A percentile compares a stretch with the other conserved stretches of the same genome.
Conservation (phyloP, 2,329 filamentous ascomycete species). For the Colletotrichum sp. region DNA sequence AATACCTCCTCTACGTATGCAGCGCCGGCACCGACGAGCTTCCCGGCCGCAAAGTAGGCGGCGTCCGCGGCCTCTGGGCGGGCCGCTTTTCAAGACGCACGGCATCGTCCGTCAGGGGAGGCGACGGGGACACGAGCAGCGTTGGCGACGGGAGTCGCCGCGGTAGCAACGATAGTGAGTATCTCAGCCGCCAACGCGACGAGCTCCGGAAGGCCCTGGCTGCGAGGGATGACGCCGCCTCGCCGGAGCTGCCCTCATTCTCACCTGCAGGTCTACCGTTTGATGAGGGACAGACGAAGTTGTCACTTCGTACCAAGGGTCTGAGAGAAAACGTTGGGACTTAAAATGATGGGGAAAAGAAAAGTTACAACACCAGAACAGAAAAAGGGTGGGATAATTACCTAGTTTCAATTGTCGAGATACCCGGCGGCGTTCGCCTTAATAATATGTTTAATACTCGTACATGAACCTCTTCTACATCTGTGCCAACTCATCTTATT, state of each 20-base stretch:
- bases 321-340: slow-evolving; percentile 50
- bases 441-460: slow-evolving; percentile 4
- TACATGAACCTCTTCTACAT: background rate
- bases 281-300: slow-evolving; percentile 46
- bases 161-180: slow-evolving; percentile 50
- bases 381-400: background rate
- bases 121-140: slow-evolving; percentile 44
- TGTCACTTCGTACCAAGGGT: slow-evolving; percentile 62
- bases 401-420: slow-evolving; percentile 14
- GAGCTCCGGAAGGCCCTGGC: slow-evolving; percentile 41
- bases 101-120: slow-evolving; percentile 14
- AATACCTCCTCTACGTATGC: slow-evolving; percentile 89
- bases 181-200: slow-evolving; percentile 43
- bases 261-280: slow-evolving; percentile 45
- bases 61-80: slow-evolving; percentile 62
- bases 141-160: slow-evolving; percentile 43
- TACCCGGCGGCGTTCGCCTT: slow-evolving; percentile 6
- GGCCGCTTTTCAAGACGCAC: slow-evolving; percentile 47
- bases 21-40: slow-evolving; percentile 75
- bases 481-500: background rate
- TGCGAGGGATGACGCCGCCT: slow-evolving; percentile 25
- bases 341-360: background rate
- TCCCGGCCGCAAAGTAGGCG: slow-evolving; percentile 65
- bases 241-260: background rate
- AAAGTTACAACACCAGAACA: background rate